Evolutionary conservation across 2,329 filamentous ascomycete genomes (phyloP).

Genomic region (Colletotrichum tropicale): DNA sequence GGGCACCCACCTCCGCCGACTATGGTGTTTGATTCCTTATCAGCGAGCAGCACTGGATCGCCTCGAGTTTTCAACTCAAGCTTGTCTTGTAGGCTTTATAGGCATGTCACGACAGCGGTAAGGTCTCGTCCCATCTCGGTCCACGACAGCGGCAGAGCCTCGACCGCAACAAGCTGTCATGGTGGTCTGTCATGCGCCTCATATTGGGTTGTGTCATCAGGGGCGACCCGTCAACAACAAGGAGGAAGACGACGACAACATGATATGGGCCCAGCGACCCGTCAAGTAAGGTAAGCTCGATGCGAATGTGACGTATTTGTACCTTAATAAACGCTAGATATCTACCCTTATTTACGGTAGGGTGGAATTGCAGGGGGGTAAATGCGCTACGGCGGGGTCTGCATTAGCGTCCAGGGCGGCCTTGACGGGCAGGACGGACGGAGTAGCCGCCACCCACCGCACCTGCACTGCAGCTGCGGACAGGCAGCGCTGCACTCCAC

Average conservation of each 20-base stretch:
- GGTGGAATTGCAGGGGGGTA: neutral
- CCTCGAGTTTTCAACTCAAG: neutral
- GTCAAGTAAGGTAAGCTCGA: neutral
- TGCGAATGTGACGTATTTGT: neutral
- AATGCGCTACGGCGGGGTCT: neutral
- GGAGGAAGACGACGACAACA: neutral
- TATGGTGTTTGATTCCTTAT: neutral
- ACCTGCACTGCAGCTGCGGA: neutral
- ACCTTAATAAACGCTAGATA: conserved; percentile 8
- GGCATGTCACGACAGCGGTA: neutral
- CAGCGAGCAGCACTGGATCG: neutral
- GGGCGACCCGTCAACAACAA: neutral
- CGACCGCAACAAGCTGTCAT: neutral
- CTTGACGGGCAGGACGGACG: conserved; percentile 1
- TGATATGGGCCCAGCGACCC: neutral
- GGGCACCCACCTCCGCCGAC: neutral
- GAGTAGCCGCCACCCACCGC: conserved; percentile 6
- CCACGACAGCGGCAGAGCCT: neutral
- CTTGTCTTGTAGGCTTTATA: neutral
- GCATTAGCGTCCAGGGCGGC: conserved; percentile 4
- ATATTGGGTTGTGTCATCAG: neutral
- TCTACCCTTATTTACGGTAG: conserved; percentile 3
- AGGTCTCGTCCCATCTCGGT: neutral
- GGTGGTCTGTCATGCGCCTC: neutral
- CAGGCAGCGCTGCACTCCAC: neutral